These are phyloP conservation scores for Aspergillus sp. DNA, from an alignment of 2,329 filamentous ascomycete genomes.

Conservation along the genomic window DNA sequence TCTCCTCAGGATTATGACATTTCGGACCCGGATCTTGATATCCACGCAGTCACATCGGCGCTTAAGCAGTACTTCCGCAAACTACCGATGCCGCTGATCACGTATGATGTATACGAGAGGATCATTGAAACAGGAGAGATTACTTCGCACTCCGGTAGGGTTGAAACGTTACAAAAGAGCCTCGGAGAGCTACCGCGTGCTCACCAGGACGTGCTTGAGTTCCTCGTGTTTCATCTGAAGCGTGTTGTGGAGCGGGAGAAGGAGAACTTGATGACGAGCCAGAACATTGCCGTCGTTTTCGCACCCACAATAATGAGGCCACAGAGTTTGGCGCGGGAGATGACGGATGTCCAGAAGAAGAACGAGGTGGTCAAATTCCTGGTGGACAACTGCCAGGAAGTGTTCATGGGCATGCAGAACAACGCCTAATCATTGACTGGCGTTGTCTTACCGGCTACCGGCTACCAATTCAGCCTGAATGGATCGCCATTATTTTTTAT, in stretches of 20 bases:
- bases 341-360: constrained; percentile 94
- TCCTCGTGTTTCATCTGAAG: constrained; percentile 88
- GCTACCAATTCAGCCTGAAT: background rate
- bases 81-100: constrained; percentile 83
- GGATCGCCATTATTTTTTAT: background rate
- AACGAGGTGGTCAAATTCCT: constrained; percentile 89
- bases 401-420: constrained; percentile 60
- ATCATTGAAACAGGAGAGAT: constrained; percentile 71
- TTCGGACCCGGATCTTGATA: constrained; percentile 88
- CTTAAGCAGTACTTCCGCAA: constrained; percentile 98
- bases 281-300: constrained; percentile 95
- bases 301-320: constrained; percentile 97
- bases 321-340: constrained; percentile 83
- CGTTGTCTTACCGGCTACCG: background rate
- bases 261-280: constrained; percentile 93
- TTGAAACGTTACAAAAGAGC: constrained; percentile 68
- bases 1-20: constrained; percentile 78
- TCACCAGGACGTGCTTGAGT: constrained; percentile 87
- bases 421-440: constrained; percentile 10
- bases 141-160: constrained; percentile 65
- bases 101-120: constrained; percentile 87
- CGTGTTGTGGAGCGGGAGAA: constrained; percentile 79
- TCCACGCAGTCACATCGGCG: constrained; percentile 92
- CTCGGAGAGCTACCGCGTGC: constrained; percentile 77
- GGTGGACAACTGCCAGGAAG: constrained; percentile 81